Evolutionary conservation across 352 stramenopile genomes (phyloP).

Genomic region (Pythium utonaiense): DNA sequence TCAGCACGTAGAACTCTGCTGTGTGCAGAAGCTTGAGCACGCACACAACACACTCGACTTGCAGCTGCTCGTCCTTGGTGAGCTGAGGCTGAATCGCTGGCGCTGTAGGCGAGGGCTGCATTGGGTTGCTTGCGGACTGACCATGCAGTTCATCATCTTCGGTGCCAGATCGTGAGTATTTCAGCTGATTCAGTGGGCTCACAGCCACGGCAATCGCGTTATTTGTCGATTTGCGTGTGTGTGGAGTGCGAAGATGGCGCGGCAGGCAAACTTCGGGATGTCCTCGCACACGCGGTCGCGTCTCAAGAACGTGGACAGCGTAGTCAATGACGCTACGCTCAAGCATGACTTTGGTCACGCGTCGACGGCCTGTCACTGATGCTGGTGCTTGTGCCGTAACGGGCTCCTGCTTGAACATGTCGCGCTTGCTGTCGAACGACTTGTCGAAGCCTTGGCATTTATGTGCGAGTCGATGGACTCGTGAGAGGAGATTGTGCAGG

Average conservation of each 20-base stretch:
- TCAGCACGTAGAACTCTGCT: conserved; percentile 16
- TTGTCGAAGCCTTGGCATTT: neutral
- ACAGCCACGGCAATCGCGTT: neutral
- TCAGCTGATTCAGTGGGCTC: no score
- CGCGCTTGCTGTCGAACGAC: neutral
- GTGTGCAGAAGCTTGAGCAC: conserved; percentile 9
- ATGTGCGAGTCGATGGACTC: neutral
- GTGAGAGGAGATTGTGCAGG: neutral
- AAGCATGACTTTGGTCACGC: neutral
- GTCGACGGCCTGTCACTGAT: no score
- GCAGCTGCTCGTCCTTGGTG: neutral
- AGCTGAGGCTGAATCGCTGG: neutral
- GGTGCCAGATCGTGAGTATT: no score
- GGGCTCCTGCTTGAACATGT: no score
- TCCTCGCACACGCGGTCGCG: neutral
- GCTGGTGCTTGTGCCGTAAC: no score
- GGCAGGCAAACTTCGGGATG: neutral
- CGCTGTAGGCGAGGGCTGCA: no score
- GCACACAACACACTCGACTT: neutral
- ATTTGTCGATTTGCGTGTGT: no score
- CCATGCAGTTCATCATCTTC: no score
- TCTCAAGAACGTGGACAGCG: conserved; percentile 8
- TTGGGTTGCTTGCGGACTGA: no score
- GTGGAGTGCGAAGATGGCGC: neutral
- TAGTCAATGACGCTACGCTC: neutral